Evolutionary conservation across 352 stramenopile genomes (phyloP).

Genomic region (Pythium aphanidermatum): DNA sequence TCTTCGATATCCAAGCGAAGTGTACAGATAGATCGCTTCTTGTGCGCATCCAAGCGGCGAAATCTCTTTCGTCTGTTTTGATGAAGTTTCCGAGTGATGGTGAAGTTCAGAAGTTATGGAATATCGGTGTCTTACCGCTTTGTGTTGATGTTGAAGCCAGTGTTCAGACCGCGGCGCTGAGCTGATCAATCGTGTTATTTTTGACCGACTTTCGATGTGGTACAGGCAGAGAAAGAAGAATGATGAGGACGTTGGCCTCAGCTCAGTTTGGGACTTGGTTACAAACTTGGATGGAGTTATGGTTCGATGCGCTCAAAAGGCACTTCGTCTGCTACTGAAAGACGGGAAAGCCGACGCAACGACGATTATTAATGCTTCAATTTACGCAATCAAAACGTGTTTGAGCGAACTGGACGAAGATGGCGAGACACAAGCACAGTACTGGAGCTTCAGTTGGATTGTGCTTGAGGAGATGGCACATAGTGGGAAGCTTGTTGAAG

Average conservation of each 20-base stretch:
- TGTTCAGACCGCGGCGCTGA: slow-evolving; percentile 62
- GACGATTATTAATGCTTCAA: slow-evolving; percentile 48
- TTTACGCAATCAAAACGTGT: slow-evolving; percentile 60
- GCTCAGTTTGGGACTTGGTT: slow-evolving; percentile 56
- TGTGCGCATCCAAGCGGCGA: slow-evolving; percentile 77
- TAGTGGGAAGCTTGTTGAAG: slow-evolving; percentile 49
- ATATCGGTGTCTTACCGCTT: slow-evolving; percentile 74
- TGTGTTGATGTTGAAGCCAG: slow-evolving; percentile 73
- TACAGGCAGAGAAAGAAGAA: slow-evolving; percentile 35
- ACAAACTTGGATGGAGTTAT: slow-evolving; percentile 75
- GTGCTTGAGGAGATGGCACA: slow-evolving; percentile 73
- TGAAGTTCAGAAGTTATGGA: slow-evolving; percentile 79
- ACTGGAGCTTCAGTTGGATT: slow-evolving; percentile 83
- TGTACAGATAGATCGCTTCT: slow-evolving; percentile 72
- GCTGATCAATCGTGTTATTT: slow-evolving; percentile 50
- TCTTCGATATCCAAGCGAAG: slow-evolving; percentile 72
- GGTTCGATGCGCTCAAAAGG: slow-evolving; percentile 67
- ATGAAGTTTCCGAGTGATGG: slow-evolving; percentile 58
- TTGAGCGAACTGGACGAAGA: slow-evolving; percentile 31
- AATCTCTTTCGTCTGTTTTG: slow-evolving; percentile 74
- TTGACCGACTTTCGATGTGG: slow-evolving; percentile 59
- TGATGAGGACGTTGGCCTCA: slow-evolving; percentile 18
- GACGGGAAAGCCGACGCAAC: slow-evolving; percentile 47
- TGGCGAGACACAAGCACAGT: slow-evolving; percentile 33
- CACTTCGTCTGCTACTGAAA: slow-evolving; percentile 63